These are phyloP conservation scores for Cadophora gregata DNA, from an alignment of 2,329 filamentous ascomycete species.

Conservation along the genomic window DNA sequence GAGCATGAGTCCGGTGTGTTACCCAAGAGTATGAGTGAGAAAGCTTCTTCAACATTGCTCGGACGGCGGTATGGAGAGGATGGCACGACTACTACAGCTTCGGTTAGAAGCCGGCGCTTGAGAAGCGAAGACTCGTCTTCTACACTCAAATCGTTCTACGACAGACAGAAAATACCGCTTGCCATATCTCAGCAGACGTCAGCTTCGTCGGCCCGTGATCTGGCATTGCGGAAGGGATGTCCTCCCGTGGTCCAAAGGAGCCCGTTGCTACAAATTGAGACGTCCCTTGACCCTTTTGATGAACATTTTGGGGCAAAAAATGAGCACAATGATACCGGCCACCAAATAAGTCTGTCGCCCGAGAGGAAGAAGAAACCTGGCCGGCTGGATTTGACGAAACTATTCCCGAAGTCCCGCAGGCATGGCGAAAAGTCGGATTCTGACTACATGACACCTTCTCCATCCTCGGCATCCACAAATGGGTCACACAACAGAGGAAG, in stretches of 20 bases:
- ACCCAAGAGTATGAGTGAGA: constrained; percentile 44
- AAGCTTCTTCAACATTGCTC: constrained; percentile 53
- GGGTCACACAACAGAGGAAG: constrained; percentile 21
- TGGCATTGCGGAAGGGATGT: constrained; percentile 47
- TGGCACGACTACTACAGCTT: constrained; percentile 42
- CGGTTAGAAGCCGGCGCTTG: constrained; percentile 45
- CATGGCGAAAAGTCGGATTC: constrained; percentile 28
- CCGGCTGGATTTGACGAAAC: constrained; percentile 40
- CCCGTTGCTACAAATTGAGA: constrained; percentile 38
- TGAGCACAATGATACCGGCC: constrained; percentile 4
- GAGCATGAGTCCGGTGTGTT: constrained; percentile 39
- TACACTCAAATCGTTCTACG: constrained; percentile 54
- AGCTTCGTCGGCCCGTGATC: constrained; percentile 49
- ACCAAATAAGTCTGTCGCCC: constrained; percentile 6
- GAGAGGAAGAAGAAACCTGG: constrained; percentile 41
- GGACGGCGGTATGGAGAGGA: constrained; percentile 49
- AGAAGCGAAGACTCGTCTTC: constrained; percentile 50
- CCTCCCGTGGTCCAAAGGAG: constrained; percentile 41
- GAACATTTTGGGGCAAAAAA: constrained; percentile 30
- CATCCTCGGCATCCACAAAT: constrained; percentile 33
- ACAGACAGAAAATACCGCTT: constrained; percentile 49
- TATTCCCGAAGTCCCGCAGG: constrained; percentile 40
- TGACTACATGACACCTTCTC: constrained; percentile 25
- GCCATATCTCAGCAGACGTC: constrained; percentile 51
- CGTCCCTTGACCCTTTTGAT: constrained; percentile 34